Conservation (phyloP, 176 grass and related monocot genomes). For the Musa schizocarpa region DNA sequence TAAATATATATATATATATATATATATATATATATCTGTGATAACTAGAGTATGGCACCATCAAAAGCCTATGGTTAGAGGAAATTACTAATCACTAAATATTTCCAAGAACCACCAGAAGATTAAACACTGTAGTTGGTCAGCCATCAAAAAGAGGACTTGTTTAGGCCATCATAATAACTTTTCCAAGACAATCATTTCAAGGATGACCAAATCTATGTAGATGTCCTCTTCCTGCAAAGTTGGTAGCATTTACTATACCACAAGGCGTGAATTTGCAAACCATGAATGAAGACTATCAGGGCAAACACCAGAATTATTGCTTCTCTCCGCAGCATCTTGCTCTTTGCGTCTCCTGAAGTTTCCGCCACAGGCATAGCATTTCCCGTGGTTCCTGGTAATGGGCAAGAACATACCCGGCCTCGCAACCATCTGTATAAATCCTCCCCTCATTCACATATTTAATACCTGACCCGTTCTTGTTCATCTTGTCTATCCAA, state of each 20-base stretch:
- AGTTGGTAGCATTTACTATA: too few species aligned
- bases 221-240: too few species aligned
- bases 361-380: slow-evolving; percentile 91
- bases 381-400: slow-evolving; percentile 94
- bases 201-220: too few species aligned
- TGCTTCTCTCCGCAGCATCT: slow-evolving; percentile 53
- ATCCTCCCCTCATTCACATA: slow-evolving; percentile 78
- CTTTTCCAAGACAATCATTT: background rate
- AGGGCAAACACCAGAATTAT: background rate
- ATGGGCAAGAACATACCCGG: slow-evolving; percentile 83
- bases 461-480: slow-evolving; percentile 54
- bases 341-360: slow-evolving; percentile 60
- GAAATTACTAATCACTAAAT: background rate
- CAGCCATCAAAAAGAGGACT: background rate
- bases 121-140: background rate
- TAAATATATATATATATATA: too few species aligned
- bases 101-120: background rate
- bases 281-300: too few species aligned
- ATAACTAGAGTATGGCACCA: too few species aligned
- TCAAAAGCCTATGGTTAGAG: background rate
- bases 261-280: too few species aligned
- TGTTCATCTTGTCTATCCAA: slow-evolving; percentile 88
- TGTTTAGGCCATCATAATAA: background rate
- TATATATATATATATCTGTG: background rate
- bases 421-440: slow-evolving; percentile 57